Evolutionary conservation across 345 rosid genomes (phyloP), one percentile per base, ranked within the genome.

Genomic region (Ceriops decandra): DNA sequence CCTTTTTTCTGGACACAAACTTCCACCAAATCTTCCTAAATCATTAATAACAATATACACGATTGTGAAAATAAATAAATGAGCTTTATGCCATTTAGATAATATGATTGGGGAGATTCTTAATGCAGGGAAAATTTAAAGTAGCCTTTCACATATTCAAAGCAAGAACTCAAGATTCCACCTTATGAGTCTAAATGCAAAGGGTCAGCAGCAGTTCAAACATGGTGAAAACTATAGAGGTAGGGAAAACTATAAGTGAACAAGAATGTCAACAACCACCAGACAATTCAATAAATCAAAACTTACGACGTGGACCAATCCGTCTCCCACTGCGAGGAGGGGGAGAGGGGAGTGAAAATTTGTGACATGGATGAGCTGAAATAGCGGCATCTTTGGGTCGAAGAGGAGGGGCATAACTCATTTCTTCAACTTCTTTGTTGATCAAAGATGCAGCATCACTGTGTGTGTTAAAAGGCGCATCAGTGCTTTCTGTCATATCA

Each of bases 321-420:
- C 89, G 82, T 77, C 83, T 85, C 58, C 76, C 59, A 77, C 75
- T 79, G 74, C 85, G 81, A 42, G 93, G 93, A 65, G 98, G 93
- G 21, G 98, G 97, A 73, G 96, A 95, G 77, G 97, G 96, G 64
- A 86, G 80, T 17, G 90, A 64, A 77, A 93, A 89, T 47, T 81
- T 85, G 58, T 75, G 64, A 38, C 98, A 93, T 2, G 84, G 92
- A 82, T 90, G 97, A 65, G 38, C 67, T 5, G 60, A 63, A 51
- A 49, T 10, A 28, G 38, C 35, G 21, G 38, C 67, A 27, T 74
- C 59, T 51, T n/a, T 19, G 52, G 54, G 54, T 30, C 57, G 73
- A 42, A 32, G 62, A 9, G 68, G 70, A 74, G 77, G 75, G 75
- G 83, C 70, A 76, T 11, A 56, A 27, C 59, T 56, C 59, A 21